These are phyloP conservation scores for Alternaria hordeiaustralica DNA, from an alignment of 2,329 filamentous ascomycete species.

Conservation along the genomic window DNA sequence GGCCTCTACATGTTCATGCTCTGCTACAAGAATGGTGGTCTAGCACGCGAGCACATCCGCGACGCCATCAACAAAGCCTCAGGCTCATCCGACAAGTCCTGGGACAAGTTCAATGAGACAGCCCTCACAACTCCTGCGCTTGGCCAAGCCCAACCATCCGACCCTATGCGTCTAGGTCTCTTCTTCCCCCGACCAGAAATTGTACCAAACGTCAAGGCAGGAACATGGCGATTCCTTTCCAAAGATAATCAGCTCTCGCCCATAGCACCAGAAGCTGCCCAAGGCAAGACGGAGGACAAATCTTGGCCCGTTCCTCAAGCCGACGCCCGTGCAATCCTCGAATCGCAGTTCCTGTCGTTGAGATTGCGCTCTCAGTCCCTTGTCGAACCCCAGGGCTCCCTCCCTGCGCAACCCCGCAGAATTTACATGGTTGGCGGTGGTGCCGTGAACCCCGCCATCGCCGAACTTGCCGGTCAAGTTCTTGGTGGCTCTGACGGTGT, in stretches of 20 bases:
- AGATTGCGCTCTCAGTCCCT: constrained; percentile 82
- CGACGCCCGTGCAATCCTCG: constrained; percentile 88
- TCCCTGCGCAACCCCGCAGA: constrained; percentile 84
- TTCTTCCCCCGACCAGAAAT: constrained; percentile 96
- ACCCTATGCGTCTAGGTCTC: constrained; percentile 83
- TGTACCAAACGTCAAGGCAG: constrained; percentile 85
- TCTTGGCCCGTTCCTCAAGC: constrained; percentile 62
- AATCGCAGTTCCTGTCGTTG: constrained; percentile 93
- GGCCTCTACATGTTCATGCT: constrained; percentile 99
- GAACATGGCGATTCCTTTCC: constrained; percentile 84
- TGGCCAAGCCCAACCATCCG: constrained; percentile 59
- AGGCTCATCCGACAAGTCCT: constrained; percentile 60
- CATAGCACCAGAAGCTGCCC: constrained; percentile 53
- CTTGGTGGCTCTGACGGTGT: constrained; percentile 89
- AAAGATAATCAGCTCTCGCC: constrained; percentile 55
- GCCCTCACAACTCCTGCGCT: constrained; percentile 74
- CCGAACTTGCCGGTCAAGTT: constrained; percentile 82
- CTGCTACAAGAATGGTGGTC: constrained; percentile 97
- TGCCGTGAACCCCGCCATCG: constrained; percentile 87
- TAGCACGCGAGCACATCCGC: constrained; percentile 88
- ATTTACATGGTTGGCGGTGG: constrained; percentile 96
- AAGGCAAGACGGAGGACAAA: constrained; percentile 39
- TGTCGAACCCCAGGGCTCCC: constrained; percentile 62
- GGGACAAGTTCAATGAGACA: constrained; percentile 80
- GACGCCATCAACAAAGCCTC: constrained; percentile 72